Percentiles rank a stretch among this genome's conserved stretches.
phyloP scores from a whole-genome alignment of 179 eudicot species.

The Spergularia azorica region DNA sequence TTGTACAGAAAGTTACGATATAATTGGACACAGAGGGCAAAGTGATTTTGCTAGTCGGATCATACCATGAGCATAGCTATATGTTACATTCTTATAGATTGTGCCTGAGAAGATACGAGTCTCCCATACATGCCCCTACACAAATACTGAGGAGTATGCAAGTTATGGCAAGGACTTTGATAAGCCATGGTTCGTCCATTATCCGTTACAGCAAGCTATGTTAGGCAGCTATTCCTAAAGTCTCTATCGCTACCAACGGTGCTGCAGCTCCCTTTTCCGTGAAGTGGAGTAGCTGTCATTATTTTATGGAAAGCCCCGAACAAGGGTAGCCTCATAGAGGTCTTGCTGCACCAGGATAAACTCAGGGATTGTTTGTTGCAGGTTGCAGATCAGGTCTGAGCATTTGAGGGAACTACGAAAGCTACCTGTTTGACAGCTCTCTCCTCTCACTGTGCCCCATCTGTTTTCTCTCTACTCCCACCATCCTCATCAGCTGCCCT shows the following conservation, averaged over 20 bases:
- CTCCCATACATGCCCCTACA: slow-evolving; percentile 48
- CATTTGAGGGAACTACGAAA: slow-evolving; percentile 46
- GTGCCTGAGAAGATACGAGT: slow-evolving; percentile 45
- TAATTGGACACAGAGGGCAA: slow-evolving; percentile 48
- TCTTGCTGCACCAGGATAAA: slow-evolving; percentile 43
- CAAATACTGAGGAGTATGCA: slow-evolving; percentile 50
- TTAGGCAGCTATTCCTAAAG: slow-evolving; percentile 40
- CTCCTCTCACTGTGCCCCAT: no score
- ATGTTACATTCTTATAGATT: slow-evolving; percentile 44
- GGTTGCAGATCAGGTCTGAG: slow-evolving; percentile 44
- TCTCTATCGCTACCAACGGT: slow-evolving; percentile 54
- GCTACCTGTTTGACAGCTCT: slow-evolving; percentile 50
- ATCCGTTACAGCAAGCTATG: slow-evolving; percentile 45
- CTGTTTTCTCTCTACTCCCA: no score
- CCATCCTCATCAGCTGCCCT: no score
- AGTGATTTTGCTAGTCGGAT: slow-evolving; percentile 45
- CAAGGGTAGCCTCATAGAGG: slow-evolving; percentile 62
- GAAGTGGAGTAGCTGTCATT: slow-evolving; percentile 35
- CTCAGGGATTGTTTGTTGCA: slow-evolving; percentile 49
- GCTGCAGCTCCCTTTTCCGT: slow-evolving; percentile 50
- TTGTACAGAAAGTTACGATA: slow-evolving; percentile 43
- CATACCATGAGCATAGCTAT: slow-evolving; percentile 58
- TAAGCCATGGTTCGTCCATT: slow-evolving; percentile 44
- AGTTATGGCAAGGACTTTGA: slow-evolving; percentile 57
- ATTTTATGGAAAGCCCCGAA: slow-evolving; percentile 50